phyloP scores from a whole-genome alignment of 768 basidiomycete species.

The Lactifluus volemus region DNA sequence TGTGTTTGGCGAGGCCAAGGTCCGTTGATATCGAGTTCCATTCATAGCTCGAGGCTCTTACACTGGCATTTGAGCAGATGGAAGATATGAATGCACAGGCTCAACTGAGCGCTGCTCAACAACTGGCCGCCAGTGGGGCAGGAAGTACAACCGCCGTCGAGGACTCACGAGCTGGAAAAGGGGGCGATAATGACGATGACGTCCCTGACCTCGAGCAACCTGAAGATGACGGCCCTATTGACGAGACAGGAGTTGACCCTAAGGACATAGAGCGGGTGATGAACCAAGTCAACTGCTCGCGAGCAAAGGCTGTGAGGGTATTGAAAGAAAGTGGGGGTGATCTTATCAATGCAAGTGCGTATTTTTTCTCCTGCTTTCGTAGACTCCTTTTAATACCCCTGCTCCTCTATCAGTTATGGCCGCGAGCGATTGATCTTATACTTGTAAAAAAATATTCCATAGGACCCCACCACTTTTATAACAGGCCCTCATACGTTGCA shows the following conservation, averaged over 20 bases:
- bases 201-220: constrained; percentile 77
- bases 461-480: too few relatives aligned
- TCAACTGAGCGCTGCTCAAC: constrained; percentile 71
- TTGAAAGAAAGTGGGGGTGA: constrained; percentile 90
- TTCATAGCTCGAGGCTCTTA: neutral
- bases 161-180: constrained; percentile 44
- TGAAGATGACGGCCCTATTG: constrained; percentile 74
- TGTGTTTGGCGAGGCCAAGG: constrained; percentile 97
- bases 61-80: constrained; percentile 36
- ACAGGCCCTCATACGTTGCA: neutral
- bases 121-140: constrained; percentile 49
- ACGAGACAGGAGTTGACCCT: constrained; percentile 83
- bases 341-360: constrained; percentile 94
- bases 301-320: constrained; percentile 85
- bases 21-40: constrained; percentile 22
- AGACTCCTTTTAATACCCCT: neutral
- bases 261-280: constrained; percentile 96
- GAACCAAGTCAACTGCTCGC: constrained; percentile 80
- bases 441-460: constrained; percentile 4
- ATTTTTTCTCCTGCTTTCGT: neutral
- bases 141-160: constrained; percentile 41
- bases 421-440: constrained; percentile 64
- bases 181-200: constrained; percentile 61
- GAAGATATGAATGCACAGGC: constrained; percentile 83
- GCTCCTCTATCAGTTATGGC: constrained; percentile 62